Percentiles rank a stretch among this genome's conserved stretches.
These are phyloP conservation scores for Asterochloris erici DNA, from an alignment of 139 green algal genomes.

Conservation along the genomic window DNA sequence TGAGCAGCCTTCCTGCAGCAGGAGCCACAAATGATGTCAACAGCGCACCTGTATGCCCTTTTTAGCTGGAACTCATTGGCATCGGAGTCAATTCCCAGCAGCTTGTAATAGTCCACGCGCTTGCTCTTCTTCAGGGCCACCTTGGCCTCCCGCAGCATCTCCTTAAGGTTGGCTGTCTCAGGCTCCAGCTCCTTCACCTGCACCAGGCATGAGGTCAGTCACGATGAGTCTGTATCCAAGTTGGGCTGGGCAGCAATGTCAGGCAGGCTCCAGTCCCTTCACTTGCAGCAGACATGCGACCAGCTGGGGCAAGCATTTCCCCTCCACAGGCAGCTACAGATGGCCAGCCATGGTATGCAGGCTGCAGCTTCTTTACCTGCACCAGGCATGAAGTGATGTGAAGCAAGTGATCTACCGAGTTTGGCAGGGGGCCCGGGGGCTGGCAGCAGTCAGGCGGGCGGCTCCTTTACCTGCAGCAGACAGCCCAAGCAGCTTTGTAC, in stretches of 20 bases:
- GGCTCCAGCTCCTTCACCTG: conserved; percentile 31
- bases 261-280: background rate
- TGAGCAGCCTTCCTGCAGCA: too few relatives aligned
- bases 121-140: conserved; percentile 44
- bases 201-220: background rate
- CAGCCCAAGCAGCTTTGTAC: too few relatives aligned
- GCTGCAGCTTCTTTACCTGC: background rate
- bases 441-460: too few relatives aligned
- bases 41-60: conserved; percentile 24
- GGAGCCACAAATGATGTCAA: too few relatives aligned
- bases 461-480: too few relatives aligned
- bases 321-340: background rate
- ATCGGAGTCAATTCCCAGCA: conserved; percentile 24
- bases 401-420: too few relatives aligned
- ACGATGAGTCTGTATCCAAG: background rate
- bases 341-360: background rate
- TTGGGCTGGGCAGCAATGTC: background rate
- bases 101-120: conserved; percentile 47
- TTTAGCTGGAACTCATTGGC: conserved; percentile 36
- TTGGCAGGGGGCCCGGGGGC: too few relatives aligned
- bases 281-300: too few relatives aligned
- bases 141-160: conserved; percentile 33
- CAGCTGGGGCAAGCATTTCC: background rate
- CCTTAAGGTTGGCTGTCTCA: conserved; percentile 19
- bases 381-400: background rate